Base-by-base conservation (phyloP, 495 filamentous ascomycete species). In the Massariosphaeria phaeospora region DNA sequence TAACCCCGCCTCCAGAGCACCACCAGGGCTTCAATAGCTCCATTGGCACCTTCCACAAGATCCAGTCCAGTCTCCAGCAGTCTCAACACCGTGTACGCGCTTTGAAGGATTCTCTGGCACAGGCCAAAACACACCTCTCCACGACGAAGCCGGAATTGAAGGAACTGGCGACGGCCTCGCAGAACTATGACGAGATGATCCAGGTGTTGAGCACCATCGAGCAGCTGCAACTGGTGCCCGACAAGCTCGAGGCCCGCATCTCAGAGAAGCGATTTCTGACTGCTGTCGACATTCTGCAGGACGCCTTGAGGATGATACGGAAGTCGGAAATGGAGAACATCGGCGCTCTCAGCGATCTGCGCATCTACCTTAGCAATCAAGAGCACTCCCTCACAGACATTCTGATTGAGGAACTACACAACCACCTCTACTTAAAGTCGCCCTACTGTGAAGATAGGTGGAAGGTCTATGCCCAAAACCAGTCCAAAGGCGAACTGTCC, bases 21-120 rank as follows among this genome's bases (percentile, higher is more conserved):
- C 91, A 97, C 62, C 93, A 99, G 70, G 93, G 90, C 26, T 99
- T 99, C 76, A 99, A 96, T 67, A 96, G 89, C 71, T 95, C 90
- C 34, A 97, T 99, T 50, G 94, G 93, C 67, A 95, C 91, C 13
- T 99, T 96, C 64, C 94, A 99, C 72, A 96, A 91, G 71, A 97
- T 99, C 52, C 93, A 97, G 67, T 78, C 84, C 5, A 95, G 88
- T 70, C 95, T 99, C 60, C 86, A 90, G 55, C 74, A 81, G 27
- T 95, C 89, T 11, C 94, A 99, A 69, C 77, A 79, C 51, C 84
- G 91, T 49, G 86, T 97, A 20, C 82, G 91, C 59, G 75, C 75
- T 9, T 72, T 99, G 54, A 90, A 88, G 67, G 83, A 90, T 48
- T 88, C 87, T 9, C 75, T 99, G 33, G 76, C 84, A n/a, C 73